These are phyloP conservation scores for Globisporangium apiculatum DNA, from an alignment of 352 stramenopile species.

Conservation along the genomic window DNA sequence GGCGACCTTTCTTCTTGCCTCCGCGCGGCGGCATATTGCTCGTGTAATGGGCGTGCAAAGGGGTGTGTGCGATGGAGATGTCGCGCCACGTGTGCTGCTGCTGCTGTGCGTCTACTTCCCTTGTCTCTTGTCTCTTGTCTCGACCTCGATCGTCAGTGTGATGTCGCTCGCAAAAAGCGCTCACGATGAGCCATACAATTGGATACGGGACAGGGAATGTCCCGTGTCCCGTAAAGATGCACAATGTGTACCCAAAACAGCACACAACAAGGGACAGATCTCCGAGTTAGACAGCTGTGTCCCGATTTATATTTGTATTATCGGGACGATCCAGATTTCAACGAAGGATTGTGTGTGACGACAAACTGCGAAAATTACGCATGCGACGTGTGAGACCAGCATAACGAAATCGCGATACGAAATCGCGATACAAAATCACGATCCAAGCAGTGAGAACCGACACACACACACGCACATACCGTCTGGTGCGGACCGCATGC, in stretches of 20 bases:
- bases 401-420: neutral
- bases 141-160: neutral
- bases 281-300: no score
- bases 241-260: no score
- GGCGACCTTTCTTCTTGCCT: conserved; percentile 75
- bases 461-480: conserved; percentile 18
- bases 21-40: conserved; percentile 37
- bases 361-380: neutral
- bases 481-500: conserved; percentile 54
- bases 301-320: no score
- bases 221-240: no score
- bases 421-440: no score
- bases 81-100: no score
- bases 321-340: neutral
- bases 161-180: neutral
- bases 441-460: no score
- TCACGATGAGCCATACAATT: neutral
- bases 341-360: conserved; percentile 1
- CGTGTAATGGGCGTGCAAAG: no score
- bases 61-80: neutral
- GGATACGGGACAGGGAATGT: no score
- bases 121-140: neutral
- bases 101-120: neutral
- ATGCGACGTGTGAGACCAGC: neutral
- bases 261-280: no score